A percentile compares a stretch with the other conserved stretches of the same genome.
These are phyloP conservation scores for Rugosomyces carneus DNA, from an alignment of 1,284 basidiomycete genomes.

Conservation along the genomic window DNA sequence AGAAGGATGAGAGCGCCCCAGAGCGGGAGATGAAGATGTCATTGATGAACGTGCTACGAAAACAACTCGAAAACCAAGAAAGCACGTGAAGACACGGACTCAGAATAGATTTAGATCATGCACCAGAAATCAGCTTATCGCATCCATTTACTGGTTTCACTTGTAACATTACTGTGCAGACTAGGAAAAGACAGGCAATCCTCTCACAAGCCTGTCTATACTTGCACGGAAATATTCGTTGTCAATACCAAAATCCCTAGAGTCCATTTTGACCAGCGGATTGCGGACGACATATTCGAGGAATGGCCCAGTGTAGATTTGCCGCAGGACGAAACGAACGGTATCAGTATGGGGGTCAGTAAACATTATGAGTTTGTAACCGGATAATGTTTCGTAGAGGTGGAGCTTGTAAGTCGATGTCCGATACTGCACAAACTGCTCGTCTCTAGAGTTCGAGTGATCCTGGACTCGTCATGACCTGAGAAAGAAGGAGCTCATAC, in stretches of 20 bases:
- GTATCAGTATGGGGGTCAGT: slow-evolving; percentile 82
- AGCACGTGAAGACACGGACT: slow-evolving; percentile 7
- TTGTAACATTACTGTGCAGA: slow-evolving; percentile 6
- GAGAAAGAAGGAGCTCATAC: slow-evolving; percentile 34
- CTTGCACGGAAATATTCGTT: slow-evolving; percentile 87
- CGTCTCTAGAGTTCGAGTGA: slow-evolving; percentile 51
- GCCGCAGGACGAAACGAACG: slow-evolving; percentile 77
- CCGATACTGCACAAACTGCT: slow-evolving; percentile 86
- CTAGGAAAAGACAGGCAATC: slow-evolving; percentile 55
- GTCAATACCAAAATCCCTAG: slow-evolving; percentile 76
- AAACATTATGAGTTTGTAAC: slow-evolving; percentile 94
- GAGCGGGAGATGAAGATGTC: slow-evolving; percentile 80
- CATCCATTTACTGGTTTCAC: slow-evolving; percentile 9
- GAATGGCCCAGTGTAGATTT: slow-evolving; percentile 93
- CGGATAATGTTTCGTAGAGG: slow-evolving; percentile 86
- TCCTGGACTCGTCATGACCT: slow-evolving; percentile 5
- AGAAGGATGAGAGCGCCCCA: slow-evolving; percentile 53
- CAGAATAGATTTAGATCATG: slow-evolving; percentile 7
- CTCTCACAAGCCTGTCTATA: slow-evolving; percentile 71
- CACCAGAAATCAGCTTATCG: slow-evolving; percentile 9
- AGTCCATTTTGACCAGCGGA: slow-evolving; percentile 81
- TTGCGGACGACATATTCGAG: slow-evolving; percentile 91
- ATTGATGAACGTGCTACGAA: slow-evolving; percentile 72
- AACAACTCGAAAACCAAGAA: slow-evolving; percentile 45
- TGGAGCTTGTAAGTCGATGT: slow-evolving; percentile 94